Percentiles rank a stretch among this genome's conserved stretches.
Evolutionary conservation across 1,284 basidiomycete species (phyloP).

Genomic region (Marasmius oreades): DNA sequence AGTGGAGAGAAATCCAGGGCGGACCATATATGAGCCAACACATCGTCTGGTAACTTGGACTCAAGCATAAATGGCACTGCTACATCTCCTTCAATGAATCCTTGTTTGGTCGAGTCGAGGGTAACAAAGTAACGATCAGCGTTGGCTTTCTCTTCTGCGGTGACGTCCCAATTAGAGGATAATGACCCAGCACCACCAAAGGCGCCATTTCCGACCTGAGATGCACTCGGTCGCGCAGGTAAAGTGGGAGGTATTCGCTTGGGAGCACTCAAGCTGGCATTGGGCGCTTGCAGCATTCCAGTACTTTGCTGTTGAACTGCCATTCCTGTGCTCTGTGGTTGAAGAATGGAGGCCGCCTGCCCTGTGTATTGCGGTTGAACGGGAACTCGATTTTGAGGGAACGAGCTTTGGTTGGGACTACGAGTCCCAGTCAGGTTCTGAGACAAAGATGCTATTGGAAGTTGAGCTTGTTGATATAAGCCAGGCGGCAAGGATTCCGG

Average conservation of each 20-base stretch:
- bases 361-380: slow-evolving; percentile 68
- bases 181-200: slow-evolving; percentile 23
- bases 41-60: slow-evolving; percentile 82
- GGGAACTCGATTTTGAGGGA: slow-evolving; percentile 31
- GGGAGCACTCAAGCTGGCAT: slow-evolving; percentile 32
- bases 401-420: slow-evolving; percentile 38
- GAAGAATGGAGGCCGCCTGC: slow-evolving; percentile 25
- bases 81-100: slow-evolving; percentile 88
- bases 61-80: slow-evolving; percentile 97
- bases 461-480: slow-evolving; percentile 83
- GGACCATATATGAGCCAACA: slow-evolving; percentile 90
- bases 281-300: slow-evolving; percentile 33
- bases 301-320: not conserved
- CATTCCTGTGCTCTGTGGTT: not conserved
- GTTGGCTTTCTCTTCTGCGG: slow-evolving; percentile 75
- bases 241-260: slow-evolving; percentile 30
- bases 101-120: slow-evolving; percentile 75
- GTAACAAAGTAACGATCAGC: slow-evolving; percentile 83
- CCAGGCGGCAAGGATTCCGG: slow-evolving; percentile 83
- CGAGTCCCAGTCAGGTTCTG: slow-evolving; percentile 63
- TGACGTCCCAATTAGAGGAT: slow-evolving; percentile 77
- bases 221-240: slow-evolving; percentile 42
- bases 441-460: slow-evolving; percentile 36
- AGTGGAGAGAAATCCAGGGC: slow-evolving; percentile 22
- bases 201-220: slow-evolving; percentile 28